A percentile compares a stretch with the other conserved stretches of the same genome.
phyloP scores from a whole-genome alignment of 768 basidiomycete species.

The Auricularia cornea region DNA sequence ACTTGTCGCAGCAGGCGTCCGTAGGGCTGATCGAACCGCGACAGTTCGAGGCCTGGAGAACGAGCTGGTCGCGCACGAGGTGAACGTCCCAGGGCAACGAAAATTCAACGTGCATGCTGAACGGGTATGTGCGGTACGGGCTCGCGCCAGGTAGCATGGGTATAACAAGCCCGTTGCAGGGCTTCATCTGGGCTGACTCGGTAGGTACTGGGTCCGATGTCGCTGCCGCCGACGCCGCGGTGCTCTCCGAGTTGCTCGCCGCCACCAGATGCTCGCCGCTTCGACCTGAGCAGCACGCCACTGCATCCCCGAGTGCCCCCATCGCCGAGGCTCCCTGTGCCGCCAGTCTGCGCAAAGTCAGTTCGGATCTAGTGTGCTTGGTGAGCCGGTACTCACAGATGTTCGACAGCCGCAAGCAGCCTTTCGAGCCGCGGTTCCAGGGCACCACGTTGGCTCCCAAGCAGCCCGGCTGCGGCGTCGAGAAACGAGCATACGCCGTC shows the following conservation, averaged over 20 bases:
- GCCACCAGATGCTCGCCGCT: no score
- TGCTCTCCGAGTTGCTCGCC: no score
- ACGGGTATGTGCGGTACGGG: conserved; percentile 11
- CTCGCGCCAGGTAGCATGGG: conserved; percentile 5
- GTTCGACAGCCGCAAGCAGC: background rate
- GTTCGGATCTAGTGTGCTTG: background rate
- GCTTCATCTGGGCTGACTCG: background rate
- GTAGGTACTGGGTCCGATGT: background rate
- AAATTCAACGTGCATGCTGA: conserved; percentile 6
- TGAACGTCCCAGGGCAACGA: conserved; percentile 9
- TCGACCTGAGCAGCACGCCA: no score
- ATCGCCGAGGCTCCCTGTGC: no score
- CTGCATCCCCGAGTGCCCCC: no score
- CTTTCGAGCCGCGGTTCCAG: background rate
- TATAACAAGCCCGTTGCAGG: background rate
- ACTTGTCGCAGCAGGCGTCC: background rate
- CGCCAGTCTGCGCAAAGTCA: no score
- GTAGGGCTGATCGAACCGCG: background rate
- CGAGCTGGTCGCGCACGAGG: background rate
- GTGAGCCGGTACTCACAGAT: background rate
- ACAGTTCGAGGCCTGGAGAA: background rate
- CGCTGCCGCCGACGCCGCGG: no score
- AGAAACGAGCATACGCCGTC: background rate
- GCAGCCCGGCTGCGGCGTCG: background rate
- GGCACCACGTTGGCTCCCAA: background rate